Conservation (phyloP, 768 basidiomycete species). For the Podaxis mareebaensis region DNA sequence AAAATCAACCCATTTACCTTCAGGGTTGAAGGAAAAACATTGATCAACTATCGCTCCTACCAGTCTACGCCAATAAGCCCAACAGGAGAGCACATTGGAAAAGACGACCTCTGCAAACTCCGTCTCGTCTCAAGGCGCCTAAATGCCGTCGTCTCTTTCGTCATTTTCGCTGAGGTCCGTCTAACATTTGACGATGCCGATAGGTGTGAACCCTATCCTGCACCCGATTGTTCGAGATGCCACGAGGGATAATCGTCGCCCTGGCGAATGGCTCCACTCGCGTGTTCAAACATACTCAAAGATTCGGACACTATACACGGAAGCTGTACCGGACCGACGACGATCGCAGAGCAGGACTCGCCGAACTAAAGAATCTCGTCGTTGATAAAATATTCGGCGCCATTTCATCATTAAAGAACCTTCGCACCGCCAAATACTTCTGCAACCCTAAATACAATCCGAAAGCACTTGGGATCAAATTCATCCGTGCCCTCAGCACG, state of each 20-base stretch:
- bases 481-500: background rate
- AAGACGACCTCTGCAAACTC: background rate
- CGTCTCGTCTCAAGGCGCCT: constrained; percentile 1
- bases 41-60: no score
- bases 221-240: background rate
- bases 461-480: background rate
- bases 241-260: no score
- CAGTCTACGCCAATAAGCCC: background rate
- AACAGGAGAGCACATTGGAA: background rate
- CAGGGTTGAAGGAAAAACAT: no score
- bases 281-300: background rate
- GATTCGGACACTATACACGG: background rate
- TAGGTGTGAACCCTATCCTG: no score
- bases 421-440: background rate
- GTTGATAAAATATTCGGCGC: background rate
- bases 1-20: no score
- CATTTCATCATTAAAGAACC: background rate
- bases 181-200: background rate
- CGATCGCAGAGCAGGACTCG: background rate
- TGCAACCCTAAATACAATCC: background rate
- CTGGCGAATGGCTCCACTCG: background rate
- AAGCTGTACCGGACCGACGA: background rate
- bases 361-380: background rate
- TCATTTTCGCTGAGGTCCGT: background rate
- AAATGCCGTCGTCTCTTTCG: background rate